Evolutionary conservation across 192 early-diverging fungal species (phyloP).

Genomic region (Coemansia sp.): DNA sequence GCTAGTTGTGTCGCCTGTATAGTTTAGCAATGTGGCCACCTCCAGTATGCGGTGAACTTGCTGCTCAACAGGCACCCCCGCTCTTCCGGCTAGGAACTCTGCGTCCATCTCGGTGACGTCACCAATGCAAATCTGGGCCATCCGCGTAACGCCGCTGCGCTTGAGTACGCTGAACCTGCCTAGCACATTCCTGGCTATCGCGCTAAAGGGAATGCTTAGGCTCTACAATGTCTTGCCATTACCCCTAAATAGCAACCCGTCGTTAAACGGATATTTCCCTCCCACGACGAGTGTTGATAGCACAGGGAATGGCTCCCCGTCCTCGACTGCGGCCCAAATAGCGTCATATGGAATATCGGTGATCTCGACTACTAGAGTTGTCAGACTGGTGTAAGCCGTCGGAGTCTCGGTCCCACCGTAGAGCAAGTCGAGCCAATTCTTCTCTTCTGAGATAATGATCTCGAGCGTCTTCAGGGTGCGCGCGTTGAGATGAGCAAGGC

Average conservation of each 20-base stretch:
- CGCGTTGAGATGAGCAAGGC: slow-evolving; percentile 1
- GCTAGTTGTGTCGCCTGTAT: neutral
- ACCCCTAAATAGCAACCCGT: neutral
- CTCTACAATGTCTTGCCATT: neutral
- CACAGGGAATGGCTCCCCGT: neutral
- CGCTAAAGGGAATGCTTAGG: neutral
- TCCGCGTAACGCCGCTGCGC: neutral
- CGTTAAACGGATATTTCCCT: neutral
- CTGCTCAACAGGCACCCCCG: neutral
- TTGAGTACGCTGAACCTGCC: neutral
- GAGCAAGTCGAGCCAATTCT: neutral
- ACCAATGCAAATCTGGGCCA: neutral
- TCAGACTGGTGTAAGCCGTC: neutral
- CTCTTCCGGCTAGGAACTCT: neutral
- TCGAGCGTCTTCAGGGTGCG: neutral
- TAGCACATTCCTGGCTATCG: neutral
- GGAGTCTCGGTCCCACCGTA: neutral
- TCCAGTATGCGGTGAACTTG: slow-evolving; percentile 1
- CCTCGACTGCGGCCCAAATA: neutral
- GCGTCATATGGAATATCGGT: neutral
- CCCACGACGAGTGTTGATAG: neutral
- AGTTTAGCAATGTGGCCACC: neutral
- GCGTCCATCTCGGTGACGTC: neutral
- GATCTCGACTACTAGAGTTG: neutral
- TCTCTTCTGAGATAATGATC: neutral